Evolutionary conservation across 2,329 filamentous ascomycete genomes (phyloP), one percentile per base, ranked within the genome.

Genomic region (Hypoxylon sp.): DNA sequence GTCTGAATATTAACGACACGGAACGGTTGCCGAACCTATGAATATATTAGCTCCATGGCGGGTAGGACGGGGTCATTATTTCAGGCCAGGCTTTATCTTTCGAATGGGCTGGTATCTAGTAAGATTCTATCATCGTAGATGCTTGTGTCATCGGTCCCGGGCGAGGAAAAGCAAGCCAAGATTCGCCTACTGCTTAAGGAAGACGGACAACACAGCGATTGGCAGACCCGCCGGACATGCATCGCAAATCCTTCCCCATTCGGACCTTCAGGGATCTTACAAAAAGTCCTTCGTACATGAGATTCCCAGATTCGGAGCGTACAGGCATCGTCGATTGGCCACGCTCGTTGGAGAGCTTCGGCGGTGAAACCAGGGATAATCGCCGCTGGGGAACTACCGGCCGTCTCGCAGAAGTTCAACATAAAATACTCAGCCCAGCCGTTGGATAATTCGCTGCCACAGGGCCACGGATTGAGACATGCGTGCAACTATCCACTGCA

Each of bases 111-210:
- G 54, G 63, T 46, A 39, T n/a, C 6, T 21, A 11, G 30, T 62
- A 16, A 65, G 47, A 54, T 30, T 41, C 37, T 47, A 21, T 16
- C 29, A 30, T 23, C 41, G 25, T 37, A 27, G 29, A 8, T 39
- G 41, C 19, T 39, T 29, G 25, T 14, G 48, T 52, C 50, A 53
- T 68, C 65, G 65, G 65, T 68, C 65, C 65, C 65, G 65, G 65
- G 50, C 41, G 30, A 27, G n/a, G 30, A 30, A 23, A 51, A 37
- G 19, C 21, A 12, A 39, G 32, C 46, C 56, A 50, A 55, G 48
- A 9, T 34, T 50, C 39, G 32, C 50, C 47, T 57, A 48, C 52
- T 19, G 9, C 43, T 48, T 43, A 32, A 14, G 52, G 54, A 29
- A 53, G 29, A 7, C 14, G 25, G 41, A 23, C 29, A 19, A 23